phyloP scores from a whole-genome alignment of 1,284 basidiomycete genomes.

The Veloporphyrellus conicus region DNA sequence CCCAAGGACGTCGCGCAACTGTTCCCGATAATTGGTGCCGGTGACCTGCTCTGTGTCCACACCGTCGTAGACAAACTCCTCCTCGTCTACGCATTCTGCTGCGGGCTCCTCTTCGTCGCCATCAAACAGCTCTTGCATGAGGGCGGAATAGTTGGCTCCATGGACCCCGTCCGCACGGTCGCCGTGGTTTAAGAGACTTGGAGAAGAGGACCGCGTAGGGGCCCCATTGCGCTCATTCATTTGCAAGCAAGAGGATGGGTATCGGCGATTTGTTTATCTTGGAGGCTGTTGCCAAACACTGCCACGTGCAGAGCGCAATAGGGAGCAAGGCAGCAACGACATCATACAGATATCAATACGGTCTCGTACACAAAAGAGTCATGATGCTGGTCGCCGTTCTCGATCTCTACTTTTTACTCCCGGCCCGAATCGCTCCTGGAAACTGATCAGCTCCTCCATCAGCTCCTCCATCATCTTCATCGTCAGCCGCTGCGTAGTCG shows the following conservation, averaged over 20 bases:
- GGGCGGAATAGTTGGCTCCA: slow-evolving; percentile 61
- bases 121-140: slow-evolving; percentile 68
- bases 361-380: slow-evolving; percentile 23
- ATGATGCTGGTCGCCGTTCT: slow-evolving; percentile 42
- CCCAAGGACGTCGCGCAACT: slow-evolving; percentile 70
- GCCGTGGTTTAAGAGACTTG: slow-evolving; percentile 30
- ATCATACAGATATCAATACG: slow-evolving; percentile 15
- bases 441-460: slow-evolving; percentile 79
- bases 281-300: slow-evolving; percentile 29
- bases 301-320: slow-evolving; percentile 24
- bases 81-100: slow-evolving; percentile 46
- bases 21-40: slow-evolving; percentile 53
- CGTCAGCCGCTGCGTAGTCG: slow-evolving; percentile 37
- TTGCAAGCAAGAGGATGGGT: neutral
- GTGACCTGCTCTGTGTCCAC: slow-evolving; percentile 51
- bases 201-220: slow-evolving; percentile 8
- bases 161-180: slow-evolving; percentile 33
- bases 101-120: slow-evolving; percentile 41
- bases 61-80: slow-evolving; percentile 69
- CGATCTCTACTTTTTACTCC: slow-evolving; percentile 57
- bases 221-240: slow-evolving; percentile 12
- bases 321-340: slow-evolving; percentile 8
- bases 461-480: slow-evolving; percentile 85
- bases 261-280: slow-evolving; percentile 22
- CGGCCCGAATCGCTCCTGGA: slow-evolving; percentile 80